A percentile compares a stretch with the other conserved stretches of the same genome.
phyloP scores from a whole-genome alignment of 1,284 basidiomycete species.

The Fomes fomentarius region DNA sequence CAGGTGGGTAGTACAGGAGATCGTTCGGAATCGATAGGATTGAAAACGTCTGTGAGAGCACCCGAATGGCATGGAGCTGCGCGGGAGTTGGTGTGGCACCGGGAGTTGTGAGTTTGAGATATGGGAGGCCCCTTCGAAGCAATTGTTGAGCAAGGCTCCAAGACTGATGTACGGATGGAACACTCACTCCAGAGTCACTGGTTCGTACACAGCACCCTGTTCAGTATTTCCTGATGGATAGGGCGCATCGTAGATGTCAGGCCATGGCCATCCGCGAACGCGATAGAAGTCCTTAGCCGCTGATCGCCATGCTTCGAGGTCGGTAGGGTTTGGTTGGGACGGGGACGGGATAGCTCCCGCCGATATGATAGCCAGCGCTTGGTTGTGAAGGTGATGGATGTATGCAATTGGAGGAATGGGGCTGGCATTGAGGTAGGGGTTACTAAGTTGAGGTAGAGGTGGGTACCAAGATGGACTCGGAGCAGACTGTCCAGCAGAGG shows the following conservation, averaged over 20 bases:
- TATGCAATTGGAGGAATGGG: slow-evolving; percentile 27
- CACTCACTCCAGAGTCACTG: slow-evolving; percentile 59
- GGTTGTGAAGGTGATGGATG: slow-evolving; percentile 33
- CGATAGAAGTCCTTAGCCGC: slow-evolving; percentile 35
- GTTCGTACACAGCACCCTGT: slow-evolving; percentile 64
- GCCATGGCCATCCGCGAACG: slow-evolving; percentile 63
- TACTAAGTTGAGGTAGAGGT: slow-evolving; percentile 5
- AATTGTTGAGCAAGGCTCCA: background rate
- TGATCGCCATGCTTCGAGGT: slow-evolving; percentile 26
- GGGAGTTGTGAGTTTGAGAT: slow-evolving; percentile 56
- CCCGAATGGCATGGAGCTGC: slow-evolving; percentile 68
- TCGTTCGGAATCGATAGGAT: slow-evolving; percentile 41
- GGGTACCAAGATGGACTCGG: background rate
- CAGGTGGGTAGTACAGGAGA: slow-evolving; percentile 25
- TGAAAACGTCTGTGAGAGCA: slow-evolving; percentile 74
- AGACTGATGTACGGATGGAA: slow-evolving; percentile 1
- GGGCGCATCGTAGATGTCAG: slow-evolving; percentile 59
- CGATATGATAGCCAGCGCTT: slow-evolving; percentile 36
- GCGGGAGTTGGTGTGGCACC: slow-evolving; percentile 55
- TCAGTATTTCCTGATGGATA: slow-evolving; percentile 41
- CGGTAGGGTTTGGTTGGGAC: slow-evolving; percentile 16
- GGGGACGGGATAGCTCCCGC: slow-evolving; percentile 22
- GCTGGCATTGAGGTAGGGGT: slow-evolving; percentile 10
- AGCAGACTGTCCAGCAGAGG: background rate
- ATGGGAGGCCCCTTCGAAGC: slow-evolving; percentile 57